Evolutionary conservation across 495 filamentous ascomycete species (phyloP).

Genomic region (Penicillium bovifimosum): DNA sequence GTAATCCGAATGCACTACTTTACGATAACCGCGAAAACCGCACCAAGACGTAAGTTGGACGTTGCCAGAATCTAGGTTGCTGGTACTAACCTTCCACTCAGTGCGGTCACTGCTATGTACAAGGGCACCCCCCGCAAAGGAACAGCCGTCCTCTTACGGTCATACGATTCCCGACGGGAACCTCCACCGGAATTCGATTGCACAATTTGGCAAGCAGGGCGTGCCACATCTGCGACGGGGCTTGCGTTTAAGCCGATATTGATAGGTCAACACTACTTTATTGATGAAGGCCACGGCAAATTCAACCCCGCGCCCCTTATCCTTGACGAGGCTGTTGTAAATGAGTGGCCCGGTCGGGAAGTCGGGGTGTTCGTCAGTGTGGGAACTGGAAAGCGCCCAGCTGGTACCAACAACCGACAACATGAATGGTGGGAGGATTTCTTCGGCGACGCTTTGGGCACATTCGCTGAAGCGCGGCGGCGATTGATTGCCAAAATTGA

Average conservation of each 20-base stretch:
- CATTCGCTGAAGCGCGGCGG: constrained; percentile 83
- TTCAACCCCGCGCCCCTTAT: constrained; percentile 86
- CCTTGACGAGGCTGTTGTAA: constrained; percentile 82
- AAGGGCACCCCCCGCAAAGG: constrained; percentile 67
- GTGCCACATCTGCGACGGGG: constrained; percentile 88
- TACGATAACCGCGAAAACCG: constrained; percentile 81
- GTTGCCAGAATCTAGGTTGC: not conserved
- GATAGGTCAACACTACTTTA: constrained; percentile 87
- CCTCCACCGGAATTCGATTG: constrained; percentile 83
- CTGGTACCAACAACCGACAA: constrained; percentile 58
- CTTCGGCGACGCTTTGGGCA: constrained; percentile 62
- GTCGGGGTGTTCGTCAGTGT: constrained; percentile 86
- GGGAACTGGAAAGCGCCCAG: constrained; percentile 84
- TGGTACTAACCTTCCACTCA: constrained; percentile 26
- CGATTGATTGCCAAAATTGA: constrained; percentile 86
- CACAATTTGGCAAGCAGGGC: constrained; percentile 91
- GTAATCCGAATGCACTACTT: constrained; percentile 57
- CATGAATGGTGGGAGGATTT: constrained; percentile 92
- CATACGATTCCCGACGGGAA: constrained; percentile 91
- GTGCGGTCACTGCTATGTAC: constrained; percentile 86
- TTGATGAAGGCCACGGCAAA: constrained; percentile 86
- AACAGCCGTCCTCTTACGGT: constrained; percentile 69
- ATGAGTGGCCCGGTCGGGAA: constrained; percentile 92
- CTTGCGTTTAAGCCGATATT: constrained; percentile 94
- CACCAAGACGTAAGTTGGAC: constrained; percentile 79